Evolutionary conservation across 106 monocot genomes (phyloP).

Genomic region (Dioscorea dumetorum): DNA sequence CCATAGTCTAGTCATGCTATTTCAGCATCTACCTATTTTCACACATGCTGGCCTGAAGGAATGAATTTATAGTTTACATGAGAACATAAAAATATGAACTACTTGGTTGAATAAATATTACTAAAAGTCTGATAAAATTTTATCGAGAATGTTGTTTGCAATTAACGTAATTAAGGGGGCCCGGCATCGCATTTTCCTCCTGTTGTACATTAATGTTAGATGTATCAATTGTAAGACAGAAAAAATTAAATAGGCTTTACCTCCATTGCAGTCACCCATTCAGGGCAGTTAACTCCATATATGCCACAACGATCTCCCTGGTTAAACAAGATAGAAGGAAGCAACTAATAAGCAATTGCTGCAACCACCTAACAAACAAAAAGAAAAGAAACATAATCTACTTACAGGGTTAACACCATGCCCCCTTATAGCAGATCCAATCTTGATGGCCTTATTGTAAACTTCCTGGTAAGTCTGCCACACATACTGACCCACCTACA

Average conservation of each 20-base stretch:
- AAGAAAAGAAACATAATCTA: background rate
- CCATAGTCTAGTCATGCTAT: no score
- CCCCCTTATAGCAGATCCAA: slow-evolving; percentile 57
- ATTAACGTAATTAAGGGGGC: no score
- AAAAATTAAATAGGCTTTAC: slow-evolving; percentile 16
- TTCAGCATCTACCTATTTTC: no score
- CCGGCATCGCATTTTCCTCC: no score
- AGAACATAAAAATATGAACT: no score
- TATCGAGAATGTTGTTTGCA: no score
- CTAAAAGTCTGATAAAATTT: no score
- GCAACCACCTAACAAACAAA: background rate
- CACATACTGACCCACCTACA: slow-evolving; percentile 57
- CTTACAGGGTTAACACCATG: slow-evolving; percentile 54
- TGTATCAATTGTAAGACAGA: no score
- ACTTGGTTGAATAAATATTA: no score
- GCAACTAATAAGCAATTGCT: background rate
- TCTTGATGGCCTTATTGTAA: slow-evolving; percentile 44
- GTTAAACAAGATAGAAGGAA: background rate
- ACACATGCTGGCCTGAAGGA: no score
- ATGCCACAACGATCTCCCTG: slow-evolving; percentile 94
- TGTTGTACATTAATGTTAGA: no score
- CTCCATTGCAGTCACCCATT: slow-evolving; percentile 94
- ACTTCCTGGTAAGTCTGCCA: slow-evolving; percentile 84
- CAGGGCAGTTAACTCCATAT: slow-evolving; percentile 89
- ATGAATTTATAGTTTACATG: no score